Evolutionary conservation across 768 basidiomycete species (phyloP).

Genomic region (Austroboletus festivus): DNA sequence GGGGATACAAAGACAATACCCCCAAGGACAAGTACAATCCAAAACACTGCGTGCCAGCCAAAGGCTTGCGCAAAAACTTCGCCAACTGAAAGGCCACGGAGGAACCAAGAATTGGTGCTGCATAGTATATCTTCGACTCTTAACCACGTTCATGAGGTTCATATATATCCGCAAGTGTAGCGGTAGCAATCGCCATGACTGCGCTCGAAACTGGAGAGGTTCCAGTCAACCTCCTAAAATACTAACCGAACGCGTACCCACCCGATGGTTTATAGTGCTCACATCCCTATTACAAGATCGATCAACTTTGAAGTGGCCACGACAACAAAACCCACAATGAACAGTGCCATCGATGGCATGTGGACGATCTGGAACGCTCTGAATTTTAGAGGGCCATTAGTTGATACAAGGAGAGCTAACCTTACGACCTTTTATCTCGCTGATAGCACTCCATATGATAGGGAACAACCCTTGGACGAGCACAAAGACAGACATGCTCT

Average conservation of each 20-base stretch:
- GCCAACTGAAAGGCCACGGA: slow-evolving; percentile 64
- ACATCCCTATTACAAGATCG: slow-evolving; percentile 60
- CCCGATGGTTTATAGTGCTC: slow-evolving; percentile 63
- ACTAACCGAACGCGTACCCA: slow-evolving; percentile 21
- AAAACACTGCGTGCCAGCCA: slow-evolving; percentile 83
- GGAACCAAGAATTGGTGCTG: slow-evolving; percentile 72
- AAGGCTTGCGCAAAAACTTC: slow-evolving; percentile 63
- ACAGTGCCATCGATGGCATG: slow-evolving; percentile 49
- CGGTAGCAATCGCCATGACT: slow-evolving; percentile 70
- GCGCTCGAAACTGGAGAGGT: slow-evolving; percentile 52
- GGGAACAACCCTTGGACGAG: slow-evolving; percentile 67
- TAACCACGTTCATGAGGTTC: slow-evolving; percentile 76
- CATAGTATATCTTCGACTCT: slow-evolving; percentile 81
- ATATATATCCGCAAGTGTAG: slow-evolving; percentile 79
- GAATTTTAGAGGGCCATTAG: not conserved
- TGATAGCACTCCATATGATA: slow-evolving; percentile 64
- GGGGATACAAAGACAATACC: slow-evolving; percentile 54
- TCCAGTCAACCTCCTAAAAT: not conserved
- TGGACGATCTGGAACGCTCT: slow-evolving; percentile 47
- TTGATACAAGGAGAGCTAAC: slow-evolving; percentile 29
- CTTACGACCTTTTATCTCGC: slow-evolving; percentile 76
- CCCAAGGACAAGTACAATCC: slow-evolving; percentile 68
- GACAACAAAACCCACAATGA: slow-evolving; percentile 55
- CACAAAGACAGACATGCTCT: slow-evolving; percentile 69
- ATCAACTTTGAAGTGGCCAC: slow-evolving; percentile 57